Evolutionary conservation across 306 rosid genomes (phyloP).

Genomic region (Prunus padus): DNA sequence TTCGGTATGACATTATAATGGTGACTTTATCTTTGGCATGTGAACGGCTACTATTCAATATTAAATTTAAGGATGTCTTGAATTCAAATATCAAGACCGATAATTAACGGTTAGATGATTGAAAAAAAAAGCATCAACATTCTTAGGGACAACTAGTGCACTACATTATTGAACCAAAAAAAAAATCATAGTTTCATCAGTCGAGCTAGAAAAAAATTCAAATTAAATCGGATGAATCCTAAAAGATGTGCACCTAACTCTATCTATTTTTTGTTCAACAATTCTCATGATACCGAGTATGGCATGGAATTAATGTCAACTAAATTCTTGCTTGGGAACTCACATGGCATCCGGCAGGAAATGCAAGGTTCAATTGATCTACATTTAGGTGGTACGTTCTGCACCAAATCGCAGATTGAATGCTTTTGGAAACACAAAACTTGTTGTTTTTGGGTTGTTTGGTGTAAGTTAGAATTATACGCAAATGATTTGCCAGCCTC

Average conservation of each 20-base stretch:
- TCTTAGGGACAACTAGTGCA: too few species aligned
- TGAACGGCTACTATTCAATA: too few species aligned
- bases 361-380: not conserved
- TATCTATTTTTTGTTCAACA: not conserved
- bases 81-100: too few species aligned
- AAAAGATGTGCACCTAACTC: not conserved
- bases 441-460: not conserved
- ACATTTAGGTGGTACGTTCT: not conserved
- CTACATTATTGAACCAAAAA: not conserved
- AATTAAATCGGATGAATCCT: not conserved
- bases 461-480: not conserved
- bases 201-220: not conserved
- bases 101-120: too few species aligned
- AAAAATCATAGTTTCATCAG: not conserved
- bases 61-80: too few species aligned
- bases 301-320: not conserved
- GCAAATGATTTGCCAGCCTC: not conserved
- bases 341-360: not conserved
- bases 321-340: not conserved
- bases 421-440: not conserved
- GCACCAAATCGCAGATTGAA: not conserved
- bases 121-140: too few species aligned
- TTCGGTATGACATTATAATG: not conserved
- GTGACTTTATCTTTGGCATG: too few species aligned
- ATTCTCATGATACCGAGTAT: not conserved